Evolutionary conservation across 257 asterid species (phyloP).

Genomic region (Nyctanthes arbortristis): DNA sequence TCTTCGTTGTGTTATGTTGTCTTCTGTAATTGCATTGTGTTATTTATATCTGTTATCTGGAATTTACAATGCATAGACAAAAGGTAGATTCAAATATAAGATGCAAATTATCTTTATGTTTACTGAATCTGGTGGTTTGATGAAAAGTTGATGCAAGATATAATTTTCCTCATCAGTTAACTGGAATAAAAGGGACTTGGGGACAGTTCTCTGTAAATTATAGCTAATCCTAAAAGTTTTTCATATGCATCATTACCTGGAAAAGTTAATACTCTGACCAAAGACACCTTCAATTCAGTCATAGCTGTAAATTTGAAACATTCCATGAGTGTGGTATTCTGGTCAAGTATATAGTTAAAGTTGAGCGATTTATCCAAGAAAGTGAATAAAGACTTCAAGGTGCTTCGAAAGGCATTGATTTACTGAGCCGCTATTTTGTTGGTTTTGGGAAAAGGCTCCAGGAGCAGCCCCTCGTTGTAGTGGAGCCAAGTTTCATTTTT

Average conservation of each 20-base stretch:
- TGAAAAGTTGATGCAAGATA: not conserved
- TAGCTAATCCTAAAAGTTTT: not conserved
- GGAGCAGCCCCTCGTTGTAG: too few species aligned
- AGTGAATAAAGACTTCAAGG: too few species aligned
- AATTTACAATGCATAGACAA: not conserved
- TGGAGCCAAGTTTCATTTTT: too few species aligned
- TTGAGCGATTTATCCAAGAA: too few species aligned
- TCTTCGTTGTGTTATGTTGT: constrained; percentile 3
- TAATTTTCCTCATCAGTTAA: not conserved
- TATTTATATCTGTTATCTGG: not conserved
- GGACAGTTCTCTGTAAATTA: not conserved
- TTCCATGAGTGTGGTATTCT: not conserved
- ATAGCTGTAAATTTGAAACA: not conserved
- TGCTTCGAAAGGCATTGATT: too few species aligned
- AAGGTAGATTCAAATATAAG: not conserved
- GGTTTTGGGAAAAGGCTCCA: too few species aligned
- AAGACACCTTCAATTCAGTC: not conserved
- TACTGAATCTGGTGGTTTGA: not conserved
- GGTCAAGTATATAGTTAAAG: not conserved
- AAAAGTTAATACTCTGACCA: not conserved
- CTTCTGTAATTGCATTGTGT: constrained; percentile 2
- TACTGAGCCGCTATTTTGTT: too few species aligned
- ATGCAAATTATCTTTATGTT: not conserved
- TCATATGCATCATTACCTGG: not conserved
- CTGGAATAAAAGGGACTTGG: not conserved